Base-by-base conservation (phyloP, 1,284 basidiomycete species). In the Tilletiaria anomala region DNA sequence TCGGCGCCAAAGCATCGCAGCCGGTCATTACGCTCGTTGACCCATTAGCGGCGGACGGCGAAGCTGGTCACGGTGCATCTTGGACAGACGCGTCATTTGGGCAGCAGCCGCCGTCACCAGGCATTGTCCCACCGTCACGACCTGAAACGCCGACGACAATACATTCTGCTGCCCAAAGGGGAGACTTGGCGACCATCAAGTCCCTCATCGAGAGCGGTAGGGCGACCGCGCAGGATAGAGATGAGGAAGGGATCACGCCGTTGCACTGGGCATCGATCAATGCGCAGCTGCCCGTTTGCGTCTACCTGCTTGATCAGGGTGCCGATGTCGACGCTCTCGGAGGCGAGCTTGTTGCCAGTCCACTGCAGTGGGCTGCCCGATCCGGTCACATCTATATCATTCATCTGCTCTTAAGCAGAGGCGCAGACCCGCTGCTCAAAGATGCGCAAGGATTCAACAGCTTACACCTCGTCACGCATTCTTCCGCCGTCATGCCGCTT, bases 201-300 rank as follows among this genome's bases (percentile, higher is more conserved):
- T 69, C 76, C 19, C 74, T 93, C 40, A 73, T 88, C 35, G 77
- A 80, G 53, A 79, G 78, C 0, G 82, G 81, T 3, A 70, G 74
- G 32, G 79, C 83, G 4, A 75, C 73, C 16, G 80, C 83, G 5
- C 81, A 80, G 17, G 82, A 85, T 63, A 73, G 81, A 35, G 91
- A 97, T 69, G 73, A 76, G 17, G 83, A 93, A 67, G 86, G 87
- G 56, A 86, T 96, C 55, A 91, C 89, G 0, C 82, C 91, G 0
- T 74, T 97, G 4, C 91, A 97, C 65, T 97, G 91, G 91, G 87
- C 93, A 3, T 81, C 89, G 3, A 89, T 91, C 61, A 91, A 91
- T 57, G 83, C 83, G 1, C 86, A 91, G 58, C 46, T 58, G 10
- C 46, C 44, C 8, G 51, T 52, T 11, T 58, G 58, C 38, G 42